Percentiles rank a stretch among this genome's conserved stretches.
Conservation (phyloP, 2,329 filamentous ascomycete genomes). For the Fusarium denticulatum region DNA sequence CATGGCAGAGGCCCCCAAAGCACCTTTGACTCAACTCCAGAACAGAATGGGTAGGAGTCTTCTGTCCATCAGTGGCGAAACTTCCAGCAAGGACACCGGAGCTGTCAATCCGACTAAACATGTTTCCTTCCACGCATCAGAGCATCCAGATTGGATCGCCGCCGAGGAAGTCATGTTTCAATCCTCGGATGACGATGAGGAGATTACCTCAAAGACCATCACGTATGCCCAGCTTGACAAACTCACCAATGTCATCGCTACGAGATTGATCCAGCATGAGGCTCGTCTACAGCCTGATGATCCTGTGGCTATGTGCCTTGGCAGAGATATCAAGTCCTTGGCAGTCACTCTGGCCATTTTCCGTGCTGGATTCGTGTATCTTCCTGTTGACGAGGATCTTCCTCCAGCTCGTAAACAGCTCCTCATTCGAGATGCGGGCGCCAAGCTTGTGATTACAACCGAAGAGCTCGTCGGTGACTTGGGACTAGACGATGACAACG, state of each 20-base stretch:
- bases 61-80: background rate
- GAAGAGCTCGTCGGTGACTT: background rate
- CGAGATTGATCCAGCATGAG: background rate
- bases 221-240: constrained; percentile 1
- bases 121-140: background rate
- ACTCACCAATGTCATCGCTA: background rate
- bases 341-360: constrained; percentile 22
- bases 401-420: constrained; percentile 15
- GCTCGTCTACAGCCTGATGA: background rate
- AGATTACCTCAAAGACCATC: background rate
- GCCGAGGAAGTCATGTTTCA: constrained; percentile 7
- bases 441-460: constrained; percentile 4
- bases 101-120: background rate
- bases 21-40: background rate
- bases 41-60: background rate
- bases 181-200: background rate
- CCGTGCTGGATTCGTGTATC: constrained; percentile 1
- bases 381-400: constrained; percentile 4
- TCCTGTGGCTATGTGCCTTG: constrained; percentile 3
- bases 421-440: constrained; percentile 10
- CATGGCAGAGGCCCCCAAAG: background rate
- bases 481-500: background rate
- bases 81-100: accelerated
- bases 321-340: constrained; percentile 10
- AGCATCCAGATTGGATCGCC: constrained; percentile 18